Evolutionary conservation across 2,329 filamentous ascomycete genomes (phyloP).

Genomic region (Alternaria infectoria): DNA sequence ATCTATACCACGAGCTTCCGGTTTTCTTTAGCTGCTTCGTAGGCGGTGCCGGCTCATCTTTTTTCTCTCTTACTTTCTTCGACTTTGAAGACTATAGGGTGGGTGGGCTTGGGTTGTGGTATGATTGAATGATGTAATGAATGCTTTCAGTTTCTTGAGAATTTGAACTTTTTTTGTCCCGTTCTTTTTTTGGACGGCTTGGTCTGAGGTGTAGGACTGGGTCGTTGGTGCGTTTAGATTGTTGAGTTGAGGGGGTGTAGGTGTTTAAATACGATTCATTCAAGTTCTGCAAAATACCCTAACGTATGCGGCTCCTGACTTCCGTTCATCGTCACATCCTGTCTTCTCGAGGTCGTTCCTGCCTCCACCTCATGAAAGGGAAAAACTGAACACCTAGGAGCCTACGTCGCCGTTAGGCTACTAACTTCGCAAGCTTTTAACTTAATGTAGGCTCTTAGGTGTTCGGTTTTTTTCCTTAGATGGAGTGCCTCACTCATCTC

Average conservation of each 20-base stretch:
- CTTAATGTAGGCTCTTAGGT: too few species aligned
- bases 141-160: background rate
- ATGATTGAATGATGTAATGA: slow-evolving; percentile 14
- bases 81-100: background rate
- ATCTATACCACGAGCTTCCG: slow-evolving; percentile 1
- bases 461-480: too few species aligned
- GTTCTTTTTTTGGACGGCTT: background rate
- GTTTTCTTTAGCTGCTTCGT: background rate
- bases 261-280: background rate
- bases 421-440: too few species aligned
- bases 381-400: too few species aligned
- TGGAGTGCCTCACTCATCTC: too few species aligned
- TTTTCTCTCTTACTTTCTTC: background rate
- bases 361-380: too few species aligned
- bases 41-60: background rate
- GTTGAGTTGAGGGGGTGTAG: background rate
- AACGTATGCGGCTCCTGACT: too few species aligned
- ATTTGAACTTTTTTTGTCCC: background rate
- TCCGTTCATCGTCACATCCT: background rate
- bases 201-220: background rate
- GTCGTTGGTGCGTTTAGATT: background rate
- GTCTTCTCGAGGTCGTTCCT: background rate
- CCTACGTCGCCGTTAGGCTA: too few species aligned
- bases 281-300: background rate
- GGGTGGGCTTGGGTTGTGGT: background rate